These are phyloP conservation scores for Pochonia chlamydosporia DNA, from an alignment of 2,329 filamentous ascomycete genomes.

Conservation along the genomic window DNA sequence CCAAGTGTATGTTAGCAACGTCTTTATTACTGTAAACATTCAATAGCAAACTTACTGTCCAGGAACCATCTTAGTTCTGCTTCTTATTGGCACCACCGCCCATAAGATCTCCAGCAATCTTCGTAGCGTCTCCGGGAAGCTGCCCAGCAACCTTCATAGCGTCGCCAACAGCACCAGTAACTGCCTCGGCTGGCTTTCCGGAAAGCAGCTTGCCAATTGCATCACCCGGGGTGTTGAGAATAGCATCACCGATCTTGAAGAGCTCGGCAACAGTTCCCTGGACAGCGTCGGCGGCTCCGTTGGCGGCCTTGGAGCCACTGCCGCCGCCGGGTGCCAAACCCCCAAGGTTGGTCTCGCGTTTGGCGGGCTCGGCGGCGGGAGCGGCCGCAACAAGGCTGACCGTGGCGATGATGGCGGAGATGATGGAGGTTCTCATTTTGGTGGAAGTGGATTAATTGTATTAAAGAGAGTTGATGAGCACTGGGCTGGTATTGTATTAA, in stretches of 20 bases:
- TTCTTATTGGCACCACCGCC: not conserved
- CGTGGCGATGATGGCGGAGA: slow-evolving; percentile 3
- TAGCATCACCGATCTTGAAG: slow-evolving; percentile 11
- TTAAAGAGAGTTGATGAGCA: not conserved
- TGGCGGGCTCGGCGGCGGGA: not conserved
- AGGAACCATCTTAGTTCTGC: no score
- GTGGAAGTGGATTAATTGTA: not conserved
- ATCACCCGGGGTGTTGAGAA: slow-evolving; percentile 13
- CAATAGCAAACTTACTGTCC: no score
- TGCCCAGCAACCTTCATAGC: not conserved
- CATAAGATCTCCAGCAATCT: not conserved
- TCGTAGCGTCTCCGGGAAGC: not conserved
- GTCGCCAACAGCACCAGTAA: not conserved
- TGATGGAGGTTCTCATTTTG: slow-evolving; percentile 5
- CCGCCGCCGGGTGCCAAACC: not conserved
- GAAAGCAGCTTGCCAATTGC: not conserved
- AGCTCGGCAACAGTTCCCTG: slow-evolving; percentile 9
- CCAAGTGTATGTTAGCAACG: no score
- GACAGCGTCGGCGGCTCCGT: slow-evolving; percentile 9
- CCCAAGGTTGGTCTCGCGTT: slow-evolving; percentile 6
- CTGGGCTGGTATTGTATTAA: not conserved
- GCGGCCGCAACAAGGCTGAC: slow-evolving; percentile 5
- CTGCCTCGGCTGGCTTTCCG: slow-evolving; percentile 5
- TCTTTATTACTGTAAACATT: no score
- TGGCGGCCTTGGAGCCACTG: not conserved